Conservation (phyloP, 1,284 basidiomycete species). For the Trichosporon ovoides region DNA sequence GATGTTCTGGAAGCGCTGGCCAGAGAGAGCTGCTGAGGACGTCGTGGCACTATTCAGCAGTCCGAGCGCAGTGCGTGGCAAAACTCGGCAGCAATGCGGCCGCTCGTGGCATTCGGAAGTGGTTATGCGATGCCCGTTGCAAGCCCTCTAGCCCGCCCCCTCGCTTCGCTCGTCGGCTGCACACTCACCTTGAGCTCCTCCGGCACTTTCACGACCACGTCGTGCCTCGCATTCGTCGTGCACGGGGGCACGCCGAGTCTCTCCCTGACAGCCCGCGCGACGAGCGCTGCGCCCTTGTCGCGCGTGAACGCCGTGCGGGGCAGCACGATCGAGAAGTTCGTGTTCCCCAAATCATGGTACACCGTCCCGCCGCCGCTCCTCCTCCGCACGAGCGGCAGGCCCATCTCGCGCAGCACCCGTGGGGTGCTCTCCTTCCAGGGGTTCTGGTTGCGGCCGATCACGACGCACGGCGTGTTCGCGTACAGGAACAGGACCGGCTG, state of each 20-base stretch:
- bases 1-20: too few relatives aligned
- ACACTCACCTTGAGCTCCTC: constrained; percentile 73
- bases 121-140: too few relatives aligned
- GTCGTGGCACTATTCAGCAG: too few relatives aligned
- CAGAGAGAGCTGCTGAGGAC: too few relatives aligned
- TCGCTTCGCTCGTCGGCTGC: constrained; percentile 8
- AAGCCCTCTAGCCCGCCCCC: neutral
- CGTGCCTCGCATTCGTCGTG: constrained; percentile 81
- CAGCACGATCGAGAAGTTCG: constrained; percentile 92
- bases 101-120: too few relatives aligned
- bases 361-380: constrained; percentile 96
- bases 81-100: too few relatives aligned
- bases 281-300: constrained; percentile 68
- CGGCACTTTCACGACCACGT: constrained; percentile 63
- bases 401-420: constrained; percentile 52
- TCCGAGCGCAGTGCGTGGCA: too few relatives aligned
- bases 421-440: constrained; percentile 96
- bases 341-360: constrained; percentile 95
- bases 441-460: constrained; percentile 93
- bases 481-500: constrained; percentile 80
- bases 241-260: constrained; percentile 63
- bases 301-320: constrained; percentile 77
- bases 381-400: constrained; percentile 75
- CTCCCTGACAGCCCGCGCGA: constrained; percentile 68
- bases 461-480: constrained; percentile 80